Evolutionary conservation across 1,139 yeast species (phyloP), one percentile per base, ranked within the genome.

Genomic region (Pichiaceae sp.): DNA sequence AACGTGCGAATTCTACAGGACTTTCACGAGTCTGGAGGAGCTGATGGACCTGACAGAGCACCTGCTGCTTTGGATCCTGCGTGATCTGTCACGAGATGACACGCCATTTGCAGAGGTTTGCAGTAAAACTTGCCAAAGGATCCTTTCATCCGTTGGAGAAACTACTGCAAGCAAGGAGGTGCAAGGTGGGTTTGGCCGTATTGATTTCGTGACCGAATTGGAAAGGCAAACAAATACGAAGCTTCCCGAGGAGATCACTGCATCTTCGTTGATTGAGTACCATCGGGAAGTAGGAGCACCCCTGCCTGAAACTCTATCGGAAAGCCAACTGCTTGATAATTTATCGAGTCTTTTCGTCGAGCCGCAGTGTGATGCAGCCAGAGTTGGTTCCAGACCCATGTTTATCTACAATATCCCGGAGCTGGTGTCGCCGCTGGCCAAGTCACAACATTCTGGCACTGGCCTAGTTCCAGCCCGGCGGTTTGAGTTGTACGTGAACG

Each of bases 1-100:
- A 14, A 77, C 91, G 11, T 87, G 96, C 62, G 98, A 91, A 59
- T 87, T 89, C 54, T 91, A 91, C 57, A 85, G 83, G 59, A 74
- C 91, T 1, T 87, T 74, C 51, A 80, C 89, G 4, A 70, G 71
- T 36, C 66, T 89, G 34, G 71, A 74, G 11, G 85, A 83, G 34
- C 63, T 89, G 42, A 80, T 86, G 68, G 42, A 43, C 1, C 52
- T 80, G 31, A 80, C 95, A 1, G 84, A 85, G 50, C 62, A 63
- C 1, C 46, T 87, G 42, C 67, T 86, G 35, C 44, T 50, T 4
- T 52, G 47, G 14, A 57, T 83, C 0, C 49, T 64, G 1, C 26
- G 39, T 1, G 50, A 44, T 1, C 31, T 54, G 15, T 17, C 44
- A 14, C 39, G 37, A 1, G 46, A 48, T 23, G 28, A 23, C 9